Conservation (phyloP, 75 land plant genomes). For the Selaginella tamariscina region DNA sequence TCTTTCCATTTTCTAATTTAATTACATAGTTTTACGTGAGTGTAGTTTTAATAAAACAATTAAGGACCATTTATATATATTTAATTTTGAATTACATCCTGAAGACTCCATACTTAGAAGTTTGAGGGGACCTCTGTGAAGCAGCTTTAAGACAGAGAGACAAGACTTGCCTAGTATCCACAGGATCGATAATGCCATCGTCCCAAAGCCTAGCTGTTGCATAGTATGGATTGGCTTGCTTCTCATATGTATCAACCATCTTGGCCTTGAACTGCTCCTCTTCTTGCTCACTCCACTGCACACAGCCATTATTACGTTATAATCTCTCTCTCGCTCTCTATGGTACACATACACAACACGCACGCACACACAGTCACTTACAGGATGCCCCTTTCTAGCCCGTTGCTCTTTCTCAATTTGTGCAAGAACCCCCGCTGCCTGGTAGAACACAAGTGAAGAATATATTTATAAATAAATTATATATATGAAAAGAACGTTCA, state of each 20-base stretch:
- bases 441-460: not conserved
- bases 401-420: constrained; percentile 64
- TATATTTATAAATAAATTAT: no score
- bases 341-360: not conserved
- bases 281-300: constrained; percentile 74
- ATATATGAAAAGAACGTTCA: no score
- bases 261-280: constrained; percentile 64
- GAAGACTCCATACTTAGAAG: constrained; percentile 78
- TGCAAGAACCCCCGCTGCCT: constrained; percentile 96
- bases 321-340: no score
- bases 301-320: constrained; percentile 1
- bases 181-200: constrained; percentile 94
- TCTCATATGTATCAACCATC: constrained; percentile 73
- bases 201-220: constrained; percentile 97
- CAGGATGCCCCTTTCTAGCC: constrained; percentile 61
- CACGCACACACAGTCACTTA: constrained; percentile 18
- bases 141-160: constrained; percentile 72
- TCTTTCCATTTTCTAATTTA: no score
- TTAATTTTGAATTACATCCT: constrained; percentile 79
- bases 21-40: no score
- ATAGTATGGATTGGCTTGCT: constrained; percentile 81
- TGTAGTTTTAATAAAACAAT: no score
- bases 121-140: constrained; percentile 36
- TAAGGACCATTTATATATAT: no score
- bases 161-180: constrained; percentile 75